Base-by-base conservation (phyloP, 257 asterid species). In the Dorcoceras hygrometricum region DNA sequence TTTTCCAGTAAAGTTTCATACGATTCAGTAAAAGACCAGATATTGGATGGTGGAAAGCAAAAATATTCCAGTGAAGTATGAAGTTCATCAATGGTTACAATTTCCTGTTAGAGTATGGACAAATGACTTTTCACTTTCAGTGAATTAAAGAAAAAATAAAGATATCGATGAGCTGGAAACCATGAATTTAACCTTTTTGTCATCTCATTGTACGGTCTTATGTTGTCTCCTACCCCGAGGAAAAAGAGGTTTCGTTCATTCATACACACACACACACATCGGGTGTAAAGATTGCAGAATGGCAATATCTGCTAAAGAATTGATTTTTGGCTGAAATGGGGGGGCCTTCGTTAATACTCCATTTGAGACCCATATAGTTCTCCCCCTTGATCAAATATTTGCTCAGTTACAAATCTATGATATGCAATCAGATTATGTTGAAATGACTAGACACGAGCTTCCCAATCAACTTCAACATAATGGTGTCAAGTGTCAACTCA, bases 111-210 rank as follows among this genome's bases (percentile, higher is more conserved):
- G 74, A 46, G 60, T 46, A 8, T 23, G 36, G 28, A 58, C 54
- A 59, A 60, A 54, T 36, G 69, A 26, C 76, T 27, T 28, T n/a
- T 9, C 31, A 24, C 23, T 50, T 61, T 64, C 31, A 65, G 73
- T 27, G 69, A 50, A 55, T 39, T 5, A 27, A 16, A 20, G 29
- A 48, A 31, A 68, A 46, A 59, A 53, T 4, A 26, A 14, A 20
- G 31, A 48, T 29, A 75, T 55, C 61, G 26, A 34, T 68, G 54
- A 77, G 75, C 72, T 63, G 72, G 77, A 77, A 71, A 34, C 31
- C 71, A 69, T 60, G 58, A 29, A 2, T 8, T 16, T 19, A 53
- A 4, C 28, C 59, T 26, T 36, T 26, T 12, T 12, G 50, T 64
- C 65, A 36, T 55, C 20, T 48, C 36, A 22, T 63, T 57, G 29